Evolutionary conservation across 768 basidiomycete species (phyloP), one percentile per base, ranked within the genome.

Genomic region (Trametes cinnabarina): DNA sequence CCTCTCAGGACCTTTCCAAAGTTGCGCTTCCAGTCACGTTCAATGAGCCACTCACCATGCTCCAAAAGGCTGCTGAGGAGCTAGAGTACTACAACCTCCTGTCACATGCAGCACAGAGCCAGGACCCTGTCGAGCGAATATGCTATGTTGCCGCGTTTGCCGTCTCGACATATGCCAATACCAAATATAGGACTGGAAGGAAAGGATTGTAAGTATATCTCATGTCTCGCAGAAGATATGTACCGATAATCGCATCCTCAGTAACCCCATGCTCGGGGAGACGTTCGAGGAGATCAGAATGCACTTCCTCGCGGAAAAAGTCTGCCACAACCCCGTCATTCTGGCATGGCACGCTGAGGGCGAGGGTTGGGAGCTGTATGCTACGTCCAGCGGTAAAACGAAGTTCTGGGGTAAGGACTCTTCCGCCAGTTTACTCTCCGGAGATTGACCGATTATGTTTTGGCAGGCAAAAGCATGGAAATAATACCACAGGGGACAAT

Each of bases 291-390:
- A 92, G 61, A 66, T 77, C 43, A 83, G 90, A 41, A 86, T 90
- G 83, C 85, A 82, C 56, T 90, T 93, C 67, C 80, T 94, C 49
- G 87, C 90, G 44, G 92, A 94, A 74, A 94, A 94, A 76, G 91
- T 92, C 61, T 82, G 82, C 37, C 92, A 94, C 68, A 86, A 90
- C 65, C 92, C 92, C 12, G 80, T 94, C 37, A 78, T 93, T 65
- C 83, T 93, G 66, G 92, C 91, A 3, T 92, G 88, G 72, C 90
- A 92, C 66, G 92, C 91, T 4, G 84, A 91, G 69, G 91, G 92
- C 20, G 72, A 80, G 28, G 79, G 82, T 6, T 94, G 93, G 93
- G 81, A 85, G 67, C 70, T 92, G 28, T 78, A 78, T 56, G 88
- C 82, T 32, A 91, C 88, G 0, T 87, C 88, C n/a, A 79, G 83